These are phyloP conservation scores for Bolboschoenoplectus hybrid DNA, from an alignment of 202 grass and related monocot genomes.

Conservation along the genomic window DNA sequence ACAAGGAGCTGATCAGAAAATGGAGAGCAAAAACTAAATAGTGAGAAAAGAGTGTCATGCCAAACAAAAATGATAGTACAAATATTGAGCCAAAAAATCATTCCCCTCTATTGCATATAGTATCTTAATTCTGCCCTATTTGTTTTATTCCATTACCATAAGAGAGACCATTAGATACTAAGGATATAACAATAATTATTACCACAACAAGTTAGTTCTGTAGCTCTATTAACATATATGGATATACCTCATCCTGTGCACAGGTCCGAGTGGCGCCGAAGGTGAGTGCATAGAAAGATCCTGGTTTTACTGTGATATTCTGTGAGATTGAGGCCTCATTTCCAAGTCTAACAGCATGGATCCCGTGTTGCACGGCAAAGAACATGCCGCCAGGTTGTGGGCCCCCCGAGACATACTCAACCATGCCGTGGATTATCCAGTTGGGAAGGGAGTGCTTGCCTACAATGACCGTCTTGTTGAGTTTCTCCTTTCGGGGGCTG, in stretches of 20 bases:
- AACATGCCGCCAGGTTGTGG: constrained; percentile 90
- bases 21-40: no score
- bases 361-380: constrained; percentile 81
- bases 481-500: constrained; percentile 53
- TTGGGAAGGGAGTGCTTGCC: constrained; percentile 85
- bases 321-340: constrained; percentile 67
- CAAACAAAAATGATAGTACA: neutral
- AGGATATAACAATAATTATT: neutral
- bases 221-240: neutral
- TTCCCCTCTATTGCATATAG: neutral
- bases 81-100: neutral
- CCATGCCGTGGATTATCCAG: constrained; percentile 71
- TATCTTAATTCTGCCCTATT: neutral
- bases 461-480: constrained; percentile 81
- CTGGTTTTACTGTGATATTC: constrained; percentile 80
- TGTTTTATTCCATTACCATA: neutral
- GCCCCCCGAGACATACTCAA: constrained; percentile 81
- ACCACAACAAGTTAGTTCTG: neutral
- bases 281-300: constrained; percentile 81
- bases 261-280: constrained; percentile 94
- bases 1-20: neutral
- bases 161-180: neutral
- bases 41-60: neutral
- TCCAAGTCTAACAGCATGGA: constrained; percentile 87
- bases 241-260: constrained; percentile 76